A percentile compares a stretch with the other conserved stretches of the same genome.
These are phyloP conservation scores for Isoetes taiwanensis DNA, from an alignment of 75 land plant species.

Conservation along the genomic window DNA sequence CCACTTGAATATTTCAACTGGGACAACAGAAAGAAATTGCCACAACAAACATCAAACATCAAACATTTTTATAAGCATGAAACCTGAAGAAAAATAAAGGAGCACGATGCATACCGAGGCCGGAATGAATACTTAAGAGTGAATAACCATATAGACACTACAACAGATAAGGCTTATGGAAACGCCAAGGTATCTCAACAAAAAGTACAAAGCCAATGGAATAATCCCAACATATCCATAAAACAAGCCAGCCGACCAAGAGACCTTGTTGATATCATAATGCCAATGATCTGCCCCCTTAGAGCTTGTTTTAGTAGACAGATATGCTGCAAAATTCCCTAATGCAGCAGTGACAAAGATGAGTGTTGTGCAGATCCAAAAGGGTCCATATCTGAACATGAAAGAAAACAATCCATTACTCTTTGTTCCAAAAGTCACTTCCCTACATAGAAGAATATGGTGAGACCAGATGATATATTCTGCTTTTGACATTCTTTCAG, in stretches of 20 bases:
- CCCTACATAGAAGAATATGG: too few relatives aligned
- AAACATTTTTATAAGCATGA: background rate
- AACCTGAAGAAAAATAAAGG: background rate
- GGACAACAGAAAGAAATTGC: constrained; percentile 87
- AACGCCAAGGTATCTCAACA: constrained; percentile 88
- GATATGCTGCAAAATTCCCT: constrained; percentile 90
- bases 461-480: too few relatives aligned
- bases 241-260: constrained; percentile 94
- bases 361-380: constrained; percentile 99
- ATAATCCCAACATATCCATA: constrained; percentile 86
- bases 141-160: constrained; percentile 95
- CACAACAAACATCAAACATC: too few relatives aligned
- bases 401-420: too few relatives aligned
- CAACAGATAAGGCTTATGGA: constrained; percentile 87
- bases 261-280: constrained; percentile 88
- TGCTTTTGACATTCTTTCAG: too few relatives aligned
- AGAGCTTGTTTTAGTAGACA: constrained; percentile 63
- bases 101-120: constrained; percentile 52
- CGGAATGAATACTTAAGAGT: constrained; percentile 89
- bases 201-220: constrained; percentile 64
- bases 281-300: constrained; percentile 45
- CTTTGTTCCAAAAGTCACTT: too few relatives aligned
- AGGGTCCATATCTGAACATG: constrained; percentile 82
- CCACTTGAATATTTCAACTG: constrained; percentile 89
- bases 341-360: constrained; percentile 97